These are phyloP conservation scores for Chaetomium tenue DNA, from an alignment of 495 filamentous ascomycete species.

Conservation along the genomic window DNA sequence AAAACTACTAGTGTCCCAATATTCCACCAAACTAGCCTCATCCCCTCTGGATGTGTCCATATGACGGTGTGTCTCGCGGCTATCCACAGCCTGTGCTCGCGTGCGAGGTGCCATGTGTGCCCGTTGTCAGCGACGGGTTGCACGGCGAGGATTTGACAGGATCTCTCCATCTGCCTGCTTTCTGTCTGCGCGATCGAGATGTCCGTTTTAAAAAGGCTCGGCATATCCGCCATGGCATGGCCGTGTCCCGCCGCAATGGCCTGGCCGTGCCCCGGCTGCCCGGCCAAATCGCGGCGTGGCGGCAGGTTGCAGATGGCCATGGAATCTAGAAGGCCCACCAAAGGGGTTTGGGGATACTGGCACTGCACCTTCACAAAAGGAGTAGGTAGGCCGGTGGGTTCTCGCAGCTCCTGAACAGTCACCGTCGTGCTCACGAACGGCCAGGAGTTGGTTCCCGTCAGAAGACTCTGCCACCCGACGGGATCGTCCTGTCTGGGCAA, in stretches of 20 bases:
- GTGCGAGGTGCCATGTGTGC: neutral
- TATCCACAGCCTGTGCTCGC: conserved; percentile 1
- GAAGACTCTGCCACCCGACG: neutral
- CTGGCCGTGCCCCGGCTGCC: no score
- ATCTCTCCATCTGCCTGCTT: neutral
- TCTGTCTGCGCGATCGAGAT: neutral
- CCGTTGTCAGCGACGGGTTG: neutral
- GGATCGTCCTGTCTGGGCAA: neutral
- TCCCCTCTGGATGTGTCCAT: neutral
- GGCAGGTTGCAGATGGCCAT: neutral
- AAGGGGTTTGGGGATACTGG: no score
- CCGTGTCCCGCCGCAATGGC: neutral
- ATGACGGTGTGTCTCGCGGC: conserved; percentile 2
- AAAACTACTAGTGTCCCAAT: neutral
- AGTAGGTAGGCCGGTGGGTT: neutral
- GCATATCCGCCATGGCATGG: neutral
- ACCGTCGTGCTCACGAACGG: neutral
- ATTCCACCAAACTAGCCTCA: neutral
- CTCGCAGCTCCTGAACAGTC: neutral
- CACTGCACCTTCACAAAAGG: no score
- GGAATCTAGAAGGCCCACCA: neutral
- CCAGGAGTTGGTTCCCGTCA: neutral
- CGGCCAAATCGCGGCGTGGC: neutral
- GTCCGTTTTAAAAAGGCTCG: neutral
- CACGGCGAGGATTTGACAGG: neutral